phyloP scores from a whole-genome alignment of 2,329 filamentous ascomycete genomes.

The Cercospora sesami region DNA sequence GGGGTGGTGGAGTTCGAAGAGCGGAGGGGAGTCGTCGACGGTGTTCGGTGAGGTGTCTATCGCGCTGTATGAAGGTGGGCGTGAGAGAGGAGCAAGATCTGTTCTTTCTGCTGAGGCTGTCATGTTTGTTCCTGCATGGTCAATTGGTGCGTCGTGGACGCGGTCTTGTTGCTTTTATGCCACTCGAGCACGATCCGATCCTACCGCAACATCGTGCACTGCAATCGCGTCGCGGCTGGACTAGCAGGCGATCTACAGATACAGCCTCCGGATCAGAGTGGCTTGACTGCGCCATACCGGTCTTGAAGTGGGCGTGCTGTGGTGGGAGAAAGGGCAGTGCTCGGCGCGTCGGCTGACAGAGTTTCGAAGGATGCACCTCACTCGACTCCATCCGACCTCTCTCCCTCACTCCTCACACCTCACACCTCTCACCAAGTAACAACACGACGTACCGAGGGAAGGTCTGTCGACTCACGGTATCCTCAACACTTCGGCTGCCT shows the following conservation, averaged over 20 bases:
- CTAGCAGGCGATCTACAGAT: background rate
- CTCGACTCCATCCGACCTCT: too few species aligned
- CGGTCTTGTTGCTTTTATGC: background rate
- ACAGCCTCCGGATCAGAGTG: background rate
- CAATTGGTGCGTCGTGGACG: background rate
- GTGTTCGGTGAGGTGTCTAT: background rate
- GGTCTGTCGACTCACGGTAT: too few species aligned
- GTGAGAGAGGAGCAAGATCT: background rate
- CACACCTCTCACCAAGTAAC: too few species aligned
- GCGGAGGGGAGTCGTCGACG: background rate
- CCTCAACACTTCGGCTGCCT: too few species aligned
- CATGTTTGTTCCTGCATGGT: background rate
- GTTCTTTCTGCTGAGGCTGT: background rate
- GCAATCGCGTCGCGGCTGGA: background rate
- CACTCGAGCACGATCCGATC: background rate
- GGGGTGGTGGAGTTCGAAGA: conserved; percentile 17
- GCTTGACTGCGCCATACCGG: background rate
- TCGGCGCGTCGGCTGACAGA: background rate
- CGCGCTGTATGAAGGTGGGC: background rate
- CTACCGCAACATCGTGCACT: background rate
- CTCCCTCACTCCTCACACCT: too few species aligned
- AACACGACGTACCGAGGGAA: too few species aligned
- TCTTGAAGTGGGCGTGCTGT: background rate
- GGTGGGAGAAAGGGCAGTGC: background rate
- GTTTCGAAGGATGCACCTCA: background rate